A percentile compares a stretch with the other conserved stretches of the same genome.
Evolutionary conservation across 768 basidiomycete species (phyloP).

Genomic region (Lyophyllum atratum): DNA sequence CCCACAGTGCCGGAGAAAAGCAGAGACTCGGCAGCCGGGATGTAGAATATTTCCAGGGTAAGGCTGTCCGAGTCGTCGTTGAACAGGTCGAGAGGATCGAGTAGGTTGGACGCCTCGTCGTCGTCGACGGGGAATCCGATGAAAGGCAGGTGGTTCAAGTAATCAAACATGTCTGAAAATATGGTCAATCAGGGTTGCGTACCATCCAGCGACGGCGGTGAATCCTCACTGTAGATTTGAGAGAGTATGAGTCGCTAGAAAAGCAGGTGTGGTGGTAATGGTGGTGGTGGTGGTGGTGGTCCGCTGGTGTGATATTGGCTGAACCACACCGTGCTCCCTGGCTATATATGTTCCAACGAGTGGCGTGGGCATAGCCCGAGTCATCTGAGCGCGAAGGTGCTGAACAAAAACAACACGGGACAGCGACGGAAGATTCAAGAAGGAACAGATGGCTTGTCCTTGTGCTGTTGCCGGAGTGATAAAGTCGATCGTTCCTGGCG

Average conservation of each 20-base stretch:
- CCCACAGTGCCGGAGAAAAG: neutral
- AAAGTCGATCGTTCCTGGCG: neutral
- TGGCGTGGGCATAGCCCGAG: neutral
- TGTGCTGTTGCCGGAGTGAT: neutral
- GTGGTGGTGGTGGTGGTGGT: neutral
- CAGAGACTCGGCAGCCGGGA: neutral
- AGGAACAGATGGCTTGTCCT: neutral
- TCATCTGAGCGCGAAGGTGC: neutral
- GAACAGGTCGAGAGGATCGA: neutral
- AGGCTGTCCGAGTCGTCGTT: neutral
- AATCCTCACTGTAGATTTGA: neutral
- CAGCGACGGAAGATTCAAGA: neutral
- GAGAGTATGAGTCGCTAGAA: neutral
- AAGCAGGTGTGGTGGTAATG: too few relatives aligned
- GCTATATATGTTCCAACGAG: neutral
- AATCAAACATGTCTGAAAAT: too few relatives aligned
- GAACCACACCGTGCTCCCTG: too few relatives aligned
- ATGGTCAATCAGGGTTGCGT: too few relatives aligned
- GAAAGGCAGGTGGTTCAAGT: neutral
- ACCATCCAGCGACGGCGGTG: neutral
- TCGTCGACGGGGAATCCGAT: neutral
- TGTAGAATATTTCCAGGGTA: neutral
- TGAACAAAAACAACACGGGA: neutral
- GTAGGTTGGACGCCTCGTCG: neutral
- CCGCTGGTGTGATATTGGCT: neutral